phyloP scores from a whole-genome alignment of 2,329 filamentous ascomycete species.

The Botryotinia globosa region DNA sequence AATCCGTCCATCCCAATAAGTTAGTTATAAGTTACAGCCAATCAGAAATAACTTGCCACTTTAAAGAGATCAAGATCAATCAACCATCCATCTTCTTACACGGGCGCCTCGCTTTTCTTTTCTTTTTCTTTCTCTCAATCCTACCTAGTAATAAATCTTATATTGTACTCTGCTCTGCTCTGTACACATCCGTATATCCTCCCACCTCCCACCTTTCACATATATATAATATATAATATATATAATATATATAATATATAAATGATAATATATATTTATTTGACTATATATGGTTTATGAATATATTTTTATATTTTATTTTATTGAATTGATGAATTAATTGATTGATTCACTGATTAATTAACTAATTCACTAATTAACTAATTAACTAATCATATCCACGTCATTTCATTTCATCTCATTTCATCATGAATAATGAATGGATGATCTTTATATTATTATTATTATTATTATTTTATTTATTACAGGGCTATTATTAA shows the following conservation, averaged over 20 bases:
- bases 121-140: neutral
- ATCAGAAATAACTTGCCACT: neutral
- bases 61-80: neutral
- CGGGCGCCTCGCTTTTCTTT: neutral
- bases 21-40: neutral
- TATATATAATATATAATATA: no score
- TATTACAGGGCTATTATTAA: neutral
- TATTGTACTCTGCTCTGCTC: no score
- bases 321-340: no score
- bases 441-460: neutral
- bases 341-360: no score
- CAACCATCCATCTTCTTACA: neutral
- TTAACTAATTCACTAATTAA: neutral
- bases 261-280: no score
- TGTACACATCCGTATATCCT: neutral
- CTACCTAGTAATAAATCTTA: neutral
- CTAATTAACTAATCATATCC: no score
- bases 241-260: no score
- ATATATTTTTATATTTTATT: neutral
- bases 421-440: neutral
- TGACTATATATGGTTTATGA: neutral
- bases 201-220: no score
- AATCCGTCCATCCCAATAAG: neutral
- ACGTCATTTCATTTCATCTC: neutral
- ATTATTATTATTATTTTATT: neutral